phyloP scores from a whole-genome alignment of 768 basidiomycete genomes.

The Tylopilus vinaceipallidus region DNA sequence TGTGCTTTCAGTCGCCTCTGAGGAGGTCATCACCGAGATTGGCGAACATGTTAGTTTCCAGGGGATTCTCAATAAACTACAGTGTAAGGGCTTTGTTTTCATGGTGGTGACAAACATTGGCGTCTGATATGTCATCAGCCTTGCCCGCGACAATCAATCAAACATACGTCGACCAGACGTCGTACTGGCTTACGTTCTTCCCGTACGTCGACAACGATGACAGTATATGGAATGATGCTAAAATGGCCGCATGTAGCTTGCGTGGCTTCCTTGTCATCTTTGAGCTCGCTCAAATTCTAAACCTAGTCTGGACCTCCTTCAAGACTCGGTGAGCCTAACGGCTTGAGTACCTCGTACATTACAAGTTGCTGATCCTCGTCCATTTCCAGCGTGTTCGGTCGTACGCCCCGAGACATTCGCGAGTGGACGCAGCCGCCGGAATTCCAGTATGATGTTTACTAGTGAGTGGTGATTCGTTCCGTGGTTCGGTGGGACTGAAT shows the following conservation, averaged over 20 bases:
- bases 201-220: conserved; percentile 53
- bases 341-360: neutral
- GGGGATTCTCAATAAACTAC: conserved; percentile 44
- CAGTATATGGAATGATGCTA: neutral
- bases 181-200: conserved; percentile 93
- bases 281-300: conserved; percentile 93
- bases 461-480: conserved; percentile 46
- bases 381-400: conserved; percentile 63
- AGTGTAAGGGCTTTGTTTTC: conserved; percentile 31
- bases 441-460: conserved; percentile 86
- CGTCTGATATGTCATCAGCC: conserved; percentile 50
- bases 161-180: conserved; percentile 89
- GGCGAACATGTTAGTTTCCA: conserved; percentile 45
- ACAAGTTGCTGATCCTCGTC: neutral
- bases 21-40: conserved; percentile 47
- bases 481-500: neutral
- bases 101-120: neutral
- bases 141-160: conserved; percentile 72
- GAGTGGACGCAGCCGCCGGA: conserved; percentile 89
- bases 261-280: conserved; percentile 95
- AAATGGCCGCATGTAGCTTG: conserved; percentile 45
- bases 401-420: conserved; percentile 86
- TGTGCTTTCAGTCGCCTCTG: conserved; percentile 26
- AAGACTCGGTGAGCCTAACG: conserved; percentile 61
- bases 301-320: conserved; percentile 82